Evolutionary conservation across 192 early-diverging fungal species (phyloP).

Genomic region (Anaeromyces robustus): DNA sequence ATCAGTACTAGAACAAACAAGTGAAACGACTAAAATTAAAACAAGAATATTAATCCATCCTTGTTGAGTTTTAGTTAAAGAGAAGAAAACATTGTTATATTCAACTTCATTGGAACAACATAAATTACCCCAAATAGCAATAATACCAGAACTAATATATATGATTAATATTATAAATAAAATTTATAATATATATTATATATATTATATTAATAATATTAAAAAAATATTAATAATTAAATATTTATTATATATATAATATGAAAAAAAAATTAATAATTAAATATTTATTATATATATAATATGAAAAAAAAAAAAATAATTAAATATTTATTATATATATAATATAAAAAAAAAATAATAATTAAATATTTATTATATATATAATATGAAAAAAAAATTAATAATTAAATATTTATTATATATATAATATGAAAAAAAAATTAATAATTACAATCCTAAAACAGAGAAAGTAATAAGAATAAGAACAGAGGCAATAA

Average conservation of each 20-base stretch:
- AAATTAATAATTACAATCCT: neutral
- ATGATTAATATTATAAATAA: too few relatives aligned
- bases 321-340: too few relatives aligned
- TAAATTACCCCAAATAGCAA: conserved; percentile 46
- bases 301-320: neutral
- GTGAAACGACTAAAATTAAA: conserved; percentile 36
- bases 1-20: conserved; percentile 50
- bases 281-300: too few relatives aligned
- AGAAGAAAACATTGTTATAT: conserved; percentile 49
- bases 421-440: neutral
- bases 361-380: neutral
- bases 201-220: too few relatives aligned
- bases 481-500: conserved; percentile 14
- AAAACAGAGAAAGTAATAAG: neutral
- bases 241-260: neutral
- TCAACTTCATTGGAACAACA: conserved; percentile 22
- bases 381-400: neutral
- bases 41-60: conserved; percentile 42
- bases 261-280: neutral
- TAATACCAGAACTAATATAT: conserved; percentile 42
- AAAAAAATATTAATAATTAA: too few relatives aligned
- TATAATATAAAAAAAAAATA: too few relatives aligned
- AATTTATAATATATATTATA: too few relatives aligned
- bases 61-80: conserved; percentile 34
- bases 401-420: too few relatives aligned